phyloP scores from a whole-genome alignment of 306 rosid species.

The Echinosophora koreensis region DNA sequence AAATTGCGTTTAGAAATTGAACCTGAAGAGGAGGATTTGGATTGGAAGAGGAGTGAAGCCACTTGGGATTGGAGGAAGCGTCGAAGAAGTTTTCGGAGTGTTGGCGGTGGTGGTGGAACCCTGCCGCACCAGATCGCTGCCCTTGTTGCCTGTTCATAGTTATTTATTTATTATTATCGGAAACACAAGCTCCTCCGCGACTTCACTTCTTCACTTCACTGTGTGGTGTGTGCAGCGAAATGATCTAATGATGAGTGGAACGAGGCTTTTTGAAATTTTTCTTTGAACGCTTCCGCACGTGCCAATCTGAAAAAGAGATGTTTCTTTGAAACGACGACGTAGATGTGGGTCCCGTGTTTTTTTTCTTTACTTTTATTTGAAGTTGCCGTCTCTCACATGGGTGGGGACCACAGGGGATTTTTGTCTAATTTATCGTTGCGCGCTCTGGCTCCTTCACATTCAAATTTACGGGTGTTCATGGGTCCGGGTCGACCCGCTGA shows the following conservation, averaged over 20 bases:
- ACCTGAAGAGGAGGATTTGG: constrained; percentile 78
- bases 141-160: constrained; percentile 77
- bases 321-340: constrained; percentile 54
- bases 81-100: constrained; percentile 73
- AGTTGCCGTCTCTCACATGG: constrained; percentile 57
- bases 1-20: not conserved
- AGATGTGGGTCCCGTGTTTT: constrained; percentile 32
- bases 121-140: constrained; percentile 79
- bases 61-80: constrained; percentile 48
- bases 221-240: constrained; percentile 25
- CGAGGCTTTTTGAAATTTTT: constrained; percentile 21
- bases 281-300: constrained; percentile 35
- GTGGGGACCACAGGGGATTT: constrained; percentile 49
- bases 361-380: constrained; percentile 41
- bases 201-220: not conserved
- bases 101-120: constrained; percentile 73
- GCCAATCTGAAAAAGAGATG: not conserved
- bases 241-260: not conserved
- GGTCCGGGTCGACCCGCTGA: no score
- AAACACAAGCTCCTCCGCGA: not conserved
- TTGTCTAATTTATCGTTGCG: constrained; percentile 49
- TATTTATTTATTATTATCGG: not conserved
- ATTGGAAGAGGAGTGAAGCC: constrained; percentile 75
- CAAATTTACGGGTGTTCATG: no score
- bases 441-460: constrained; percentile 43